These are phyloP conservation scores for Ehretia macrophylla DNA, from an alignment of 257 asterid species.

Conservation along the genomic window DNA sequence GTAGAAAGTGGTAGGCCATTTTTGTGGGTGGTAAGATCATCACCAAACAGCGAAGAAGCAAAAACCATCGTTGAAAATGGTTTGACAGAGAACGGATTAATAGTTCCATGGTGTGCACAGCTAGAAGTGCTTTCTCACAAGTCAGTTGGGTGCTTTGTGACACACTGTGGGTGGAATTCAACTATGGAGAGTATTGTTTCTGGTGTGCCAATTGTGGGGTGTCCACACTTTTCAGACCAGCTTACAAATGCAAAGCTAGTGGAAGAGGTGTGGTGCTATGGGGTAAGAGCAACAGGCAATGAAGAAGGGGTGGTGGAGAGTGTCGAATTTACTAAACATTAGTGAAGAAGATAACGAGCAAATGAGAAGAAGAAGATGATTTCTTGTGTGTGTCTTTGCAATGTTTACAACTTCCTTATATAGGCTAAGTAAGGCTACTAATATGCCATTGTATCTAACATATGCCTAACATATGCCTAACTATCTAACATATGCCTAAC, in stretches of 20 bases:
- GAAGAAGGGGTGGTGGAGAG: constrained; percentile 32
- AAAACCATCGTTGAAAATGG: constrained; percentile 8
- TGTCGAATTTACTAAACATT: too few species aligned
- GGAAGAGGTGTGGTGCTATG: constrained; percentile 60
- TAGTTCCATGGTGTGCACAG: constrained; percentile 61
- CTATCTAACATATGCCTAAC: too few species aligned
- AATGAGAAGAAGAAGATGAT: too few species aligned
- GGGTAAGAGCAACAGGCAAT: constrained; percentile 38
- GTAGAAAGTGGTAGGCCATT: constrained; percentile 31
- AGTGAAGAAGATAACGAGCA: too few species aligned
- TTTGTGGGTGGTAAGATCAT: constrained; percentile 39
- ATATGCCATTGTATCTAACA: too few species aligned
- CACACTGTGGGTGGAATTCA: constrained; percentile 80
- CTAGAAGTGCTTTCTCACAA: constrained; percentile 41
- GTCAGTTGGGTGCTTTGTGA: constrained; percentile 49
- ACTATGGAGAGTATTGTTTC: constrained; percentile 41
- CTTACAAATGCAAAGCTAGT: constrained; percentile 47
- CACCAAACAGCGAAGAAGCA: constrained; percentile 24
- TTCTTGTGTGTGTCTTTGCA: too few species aligned
- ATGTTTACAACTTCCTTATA: too few species aligned
- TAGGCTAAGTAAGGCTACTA: too few species aligned
- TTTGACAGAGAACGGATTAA: constrained; percentile 32
- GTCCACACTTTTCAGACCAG: constrained; percentile 53
- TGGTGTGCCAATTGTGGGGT: constrained; percentile 50
- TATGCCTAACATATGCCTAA: too few species aligned